These are phyloP conservation scores for Blastobotrys petasosporus DNA, from an alignment of 1,139 yeast genomes.

Conservation along the genomic window DNA sequence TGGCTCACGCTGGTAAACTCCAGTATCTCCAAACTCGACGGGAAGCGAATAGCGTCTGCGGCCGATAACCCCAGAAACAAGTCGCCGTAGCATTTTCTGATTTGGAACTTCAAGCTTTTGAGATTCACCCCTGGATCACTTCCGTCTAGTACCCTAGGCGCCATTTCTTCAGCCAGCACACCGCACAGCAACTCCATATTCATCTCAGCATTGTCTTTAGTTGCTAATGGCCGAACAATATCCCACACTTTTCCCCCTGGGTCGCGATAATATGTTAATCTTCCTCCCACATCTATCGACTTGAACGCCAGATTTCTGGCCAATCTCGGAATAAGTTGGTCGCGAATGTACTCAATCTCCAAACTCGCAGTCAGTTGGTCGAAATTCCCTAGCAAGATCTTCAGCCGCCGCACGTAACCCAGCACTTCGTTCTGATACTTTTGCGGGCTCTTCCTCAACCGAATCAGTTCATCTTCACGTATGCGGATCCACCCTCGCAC, in stretches of 20 bases:
- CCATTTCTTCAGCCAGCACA: not conserved
- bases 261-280: not conserved
- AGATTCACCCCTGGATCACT: not conserved
- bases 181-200: conserved; percentile 4
- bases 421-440: conserved; percentile 3
- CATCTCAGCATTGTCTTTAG: not conserved
- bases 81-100: conserved; percentile 4
- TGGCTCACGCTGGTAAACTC: conserved; percentile 8
- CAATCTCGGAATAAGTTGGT: not conserved
- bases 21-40: not conserved
- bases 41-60: not conserved
- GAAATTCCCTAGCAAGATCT: not conserved
- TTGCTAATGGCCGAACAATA: not conserved
- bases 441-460: not conserved
- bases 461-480: conserved; percentile 1
- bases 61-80: not conserved
- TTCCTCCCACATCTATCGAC: conserved; percentile 2
- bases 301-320: not conserved
- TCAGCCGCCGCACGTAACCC: conserved; percentile 1
- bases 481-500: conserved; percentile 1
- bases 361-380: not conserved
- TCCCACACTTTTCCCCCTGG: conserved; percentile 1
- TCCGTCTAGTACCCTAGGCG: not conserved
- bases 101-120: conserved; percentile 1
- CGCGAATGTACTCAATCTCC: not conserved